Evolutionary conservation across 2,329 filamentous ascomycete genomes (phyloP).

Genomic region (Penicillium sp.): DNA sequence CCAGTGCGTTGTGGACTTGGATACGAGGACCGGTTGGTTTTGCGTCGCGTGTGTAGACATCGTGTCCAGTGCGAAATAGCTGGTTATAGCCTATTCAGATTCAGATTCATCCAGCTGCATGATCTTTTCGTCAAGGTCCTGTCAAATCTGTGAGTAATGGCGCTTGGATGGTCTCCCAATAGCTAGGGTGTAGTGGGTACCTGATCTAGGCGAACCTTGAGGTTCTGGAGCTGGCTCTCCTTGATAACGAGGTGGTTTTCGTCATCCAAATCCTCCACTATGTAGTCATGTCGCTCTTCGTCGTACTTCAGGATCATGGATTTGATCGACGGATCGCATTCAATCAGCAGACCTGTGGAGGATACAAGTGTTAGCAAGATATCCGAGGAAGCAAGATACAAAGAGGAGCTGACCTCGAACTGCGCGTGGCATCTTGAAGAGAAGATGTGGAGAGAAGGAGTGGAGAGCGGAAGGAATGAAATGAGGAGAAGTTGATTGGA

Average conservation of each 20-base stretch:
- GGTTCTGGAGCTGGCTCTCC: constrained; percentile 44
- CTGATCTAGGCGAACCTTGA: constrained; percentile 44
- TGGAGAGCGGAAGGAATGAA: neutral
- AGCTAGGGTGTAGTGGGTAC: constrained; percentile 23
- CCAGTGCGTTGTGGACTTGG: neutral
- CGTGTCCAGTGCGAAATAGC: neutral
- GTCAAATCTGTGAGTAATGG: neutral
- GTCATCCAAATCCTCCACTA: constrained; percentile 49
- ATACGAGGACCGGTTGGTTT: neutral
- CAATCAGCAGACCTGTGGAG: constrained; percentile 43
- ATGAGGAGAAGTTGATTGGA: neutral
- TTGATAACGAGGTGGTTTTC: constrained; percentile 47
- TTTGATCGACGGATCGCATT: constrained; percentile 51
- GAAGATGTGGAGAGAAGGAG: neutral
- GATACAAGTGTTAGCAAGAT: constrained; percentile 1
- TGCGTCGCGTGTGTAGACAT: neutral
- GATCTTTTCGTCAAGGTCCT: constrained; percentile 49
- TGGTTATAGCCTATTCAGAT: constrained; percentile 33
- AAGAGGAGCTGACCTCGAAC: constrained; percentile 34
- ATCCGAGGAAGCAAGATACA: neutral
- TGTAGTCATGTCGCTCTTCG: constrained; percentile 47
- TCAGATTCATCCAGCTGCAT: constrained; percentile 49
- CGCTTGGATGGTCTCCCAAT: neutral
- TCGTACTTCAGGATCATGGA: constrained; percentile 51
- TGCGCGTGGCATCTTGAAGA: constrained; percentile 39